Conservation (phyloP, 2,329 filamentous ascomycete species). For the Ophiostoma australiae region DNA sequence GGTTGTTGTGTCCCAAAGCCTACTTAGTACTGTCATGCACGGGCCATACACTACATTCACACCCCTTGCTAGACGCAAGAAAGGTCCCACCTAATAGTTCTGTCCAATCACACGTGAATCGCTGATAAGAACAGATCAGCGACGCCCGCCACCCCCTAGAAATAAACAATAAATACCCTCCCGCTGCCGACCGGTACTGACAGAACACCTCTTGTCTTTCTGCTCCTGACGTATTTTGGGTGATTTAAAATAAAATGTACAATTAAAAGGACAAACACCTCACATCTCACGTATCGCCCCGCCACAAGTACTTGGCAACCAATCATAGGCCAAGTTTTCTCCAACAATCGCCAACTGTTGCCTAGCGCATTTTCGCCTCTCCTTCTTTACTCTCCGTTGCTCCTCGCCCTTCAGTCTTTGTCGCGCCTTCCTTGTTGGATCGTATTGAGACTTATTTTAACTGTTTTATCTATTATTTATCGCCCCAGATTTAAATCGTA, state of each 20-base stretch:
- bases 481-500: not conserved
- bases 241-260: not conserved
- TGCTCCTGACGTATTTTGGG: conserved; percentile 9
- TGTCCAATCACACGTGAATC: conserved; percentile 30
- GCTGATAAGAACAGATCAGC: conserved; percentile 33
- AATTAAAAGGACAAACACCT: not conserved
- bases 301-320: conserved; percentile 19
- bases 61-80: not conserved
- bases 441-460: not conserved
- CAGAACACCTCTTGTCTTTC: conserved; percentile 31
- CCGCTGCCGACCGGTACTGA: conserved; percentile 33
- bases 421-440: not conserved
- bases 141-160: conserved; percentile 28
- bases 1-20: conserved; percentile 12
- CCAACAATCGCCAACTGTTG: not conserved
- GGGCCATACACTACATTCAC: not conserved
- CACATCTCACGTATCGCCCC: not conserved
- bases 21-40: not conserved
- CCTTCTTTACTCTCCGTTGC: not conserved
- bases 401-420: not conserved
- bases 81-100: conserved; percentile 17
- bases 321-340: conserved; percentile 22
- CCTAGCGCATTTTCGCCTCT: not conserved
- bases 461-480: not conserved
- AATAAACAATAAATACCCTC: conserved; percentile 36